Evolutionary conservation across 129 eudicot species (phyloP).

Genomic region (Gnaphalium uliginosum): DNA sequence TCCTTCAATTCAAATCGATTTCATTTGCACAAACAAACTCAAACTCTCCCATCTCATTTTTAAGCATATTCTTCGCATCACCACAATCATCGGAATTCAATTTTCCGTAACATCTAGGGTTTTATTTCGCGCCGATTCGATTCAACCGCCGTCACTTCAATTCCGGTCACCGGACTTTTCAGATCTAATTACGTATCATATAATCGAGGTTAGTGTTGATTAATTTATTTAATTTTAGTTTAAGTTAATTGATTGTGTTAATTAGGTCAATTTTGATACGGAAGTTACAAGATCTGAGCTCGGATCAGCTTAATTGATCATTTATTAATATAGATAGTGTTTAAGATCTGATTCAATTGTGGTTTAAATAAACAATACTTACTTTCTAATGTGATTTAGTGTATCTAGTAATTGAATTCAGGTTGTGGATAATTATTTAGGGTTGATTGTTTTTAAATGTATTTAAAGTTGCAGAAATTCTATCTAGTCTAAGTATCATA

Average conservation of each 20-base stretch:
- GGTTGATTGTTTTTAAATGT: background rate
- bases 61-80: constrained; percentile 33
- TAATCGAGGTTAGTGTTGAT: constrained; percentile 25
- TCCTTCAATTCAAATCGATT: constrained; percentile 20
- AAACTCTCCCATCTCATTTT: constrained; percentile 20
- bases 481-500: background rate
- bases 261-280: constrained; percentile 3
- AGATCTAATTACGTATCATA: constrained; percentile 33
- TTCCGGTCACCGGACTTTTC: constrained; percentile 28
- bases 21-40: constrained; percentile 14
- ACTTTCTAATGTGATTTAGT: background rate
- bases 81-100: background rate
- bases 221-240: background rate
- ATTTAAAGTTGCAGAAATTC: background rate
- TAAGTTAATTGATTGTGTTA: background rate
- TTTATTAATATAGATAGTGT: background rate
- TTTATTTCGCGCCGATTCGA: constrained; percentile 28
- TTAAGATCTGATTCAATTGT: constrained; percentile 33
- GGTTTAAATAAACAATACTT: background rate
- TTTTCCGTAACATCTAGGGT: constrained; percentile 28
- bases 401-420: background rate
- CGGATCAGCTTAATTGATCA: background rate
- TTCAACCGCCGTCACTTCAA: constrained; percentile 29
- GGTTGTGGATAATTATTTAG: background rate
- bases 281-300: constrained; percentile 39